Evolutionary conservation across 73 alveolate genomes (phyloP).

Genomic region (Symbiodinium natans): DNA sequence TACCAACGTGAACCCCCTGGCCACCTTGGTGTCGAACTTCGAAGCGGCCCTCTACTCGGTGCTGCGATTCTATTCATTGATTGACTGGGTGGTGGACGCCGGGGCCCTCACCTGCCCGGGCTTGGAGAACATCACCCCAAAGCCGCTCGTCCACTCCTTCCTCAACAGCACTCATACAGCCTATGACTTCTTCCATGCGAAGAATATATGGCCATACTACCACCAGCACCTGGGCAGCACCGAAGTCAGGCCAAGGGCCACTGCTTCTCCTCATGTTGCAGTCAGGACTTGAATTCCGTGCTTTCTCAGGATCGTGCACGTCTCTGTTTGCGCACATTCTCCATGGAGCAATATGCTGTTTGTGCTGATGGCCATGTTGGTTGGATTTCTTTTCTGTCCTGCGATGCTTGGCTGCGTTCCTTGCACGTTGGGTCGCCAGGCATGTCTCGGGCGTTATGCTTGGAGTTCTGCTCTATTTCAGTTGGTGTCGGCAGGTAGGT

Average conservation of each 20-base stretch:
- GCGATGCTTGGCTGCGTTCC: constrained; percentile 6
- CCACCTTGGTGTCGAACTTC: constrained; percentile 42
- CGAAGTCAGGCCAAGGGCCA: too few species aligned
- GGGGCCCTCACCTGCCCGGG: constrained; percentile 65
- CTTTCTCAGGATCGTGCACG: background rate
- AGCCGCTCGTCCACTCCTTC: constrained; percentile 21
- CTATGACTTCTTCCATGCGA: constrained; percentile 26
- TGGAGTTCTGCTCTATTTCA: background rate
- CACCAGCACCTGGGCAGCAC: background rate
- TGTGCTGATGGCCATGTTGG: constrained; percentile 17
- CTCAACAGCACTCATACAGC: background rate
- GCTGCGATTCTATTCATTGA: constrained; percentile 44
- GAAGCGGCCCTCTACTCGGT: constrained; percentile 81
- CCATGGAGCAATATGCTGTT: background rate
- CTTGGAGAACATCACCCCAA: constrained; percentile 15
- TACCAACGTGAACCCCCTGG: constrained; percentile 69
- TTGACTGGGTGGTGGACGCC: constrained; percentile 47
- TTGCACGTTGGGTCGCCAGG: background rate
- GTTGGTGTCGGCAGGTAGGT: too few species aligned
- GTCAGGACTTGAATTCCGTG: too few species aligned
- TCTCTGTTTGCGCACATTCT: background rate
- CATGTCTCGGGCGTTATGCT: background rate
- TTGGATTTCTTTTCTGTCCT: constrained; percentile 77
- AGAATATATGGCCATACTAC: constrained; percentile 71
- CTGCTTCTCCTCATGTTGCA: too few species aligned